phyloP scores from a whole-genome alignment of 768 basidiomycete species.

The Leccinum incarnatum region DNA sequence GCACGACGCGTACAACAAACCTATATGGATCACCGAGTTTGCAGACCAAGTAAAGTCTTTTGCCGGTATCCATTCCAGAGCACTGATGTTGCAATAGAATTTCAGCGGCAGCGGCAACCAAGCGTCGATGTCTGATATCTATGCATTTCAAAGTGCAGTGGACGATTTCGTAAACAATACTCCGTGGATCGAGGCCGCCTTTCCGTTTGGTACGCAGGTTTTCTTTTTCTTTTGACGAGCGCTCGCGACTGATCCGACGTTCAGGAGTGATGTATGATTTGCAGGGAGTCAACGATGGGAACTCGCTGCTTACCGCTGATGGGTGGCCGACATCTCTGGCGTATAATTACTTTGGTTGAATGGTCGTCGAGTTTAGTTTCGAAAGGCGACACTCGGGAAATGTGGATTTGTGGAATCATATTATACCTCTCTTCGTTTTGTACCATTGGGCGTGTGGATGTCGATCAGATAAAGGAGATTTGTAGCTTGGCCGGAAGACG shows the following conservation, averaged over 20 bases:
- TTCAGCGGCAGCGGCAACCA: constrained; percentile 46
- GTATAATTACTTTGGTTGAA: constrained; percentile 43
- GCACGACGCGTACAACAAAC: constrained; percentile 43
- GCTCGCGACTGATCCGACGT: background rate
- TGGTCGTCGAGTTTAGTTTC: background rate
- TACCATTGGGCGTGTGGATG: background rate
- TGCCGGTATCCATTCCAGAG: background rate
- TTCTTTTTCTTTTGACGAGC: constrained; percentile 1
- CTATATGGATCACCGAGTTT: constrained; percentile 67
- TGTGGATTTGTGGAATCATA: background rate
- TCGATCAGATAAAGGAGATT: too few relatives aligned
- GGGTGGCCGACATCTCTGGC: constrained; percentile 58
- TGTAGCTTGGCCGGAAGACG: background rate
- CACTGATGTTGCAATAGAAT: constrained; percentile 37
- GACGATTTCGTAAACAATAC: constrained; percentile 46
- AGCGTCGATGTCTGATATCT: constrained; percentile 41
- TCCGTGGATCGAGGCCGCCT: constrained; percentile 39
- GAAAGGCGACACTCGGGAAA: background rate
- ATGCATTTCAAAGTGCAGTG: constrained; percentile 45
- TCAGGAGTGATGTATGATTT: constrained; percentile 56
- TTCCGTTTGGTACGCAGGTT: constrained; percentile 57
- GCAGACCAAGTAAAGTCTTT: constrained; percentile 56
- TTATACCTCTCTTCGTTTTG: constrained; percentile 8
- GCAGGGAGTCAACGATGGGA: constrained; percentile 52
- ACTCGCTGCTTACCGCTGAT: constrained; percentile 48